Conservation (phyloP, 768 basidiomycete species). For the Pisolithus orientalis region DNA sequence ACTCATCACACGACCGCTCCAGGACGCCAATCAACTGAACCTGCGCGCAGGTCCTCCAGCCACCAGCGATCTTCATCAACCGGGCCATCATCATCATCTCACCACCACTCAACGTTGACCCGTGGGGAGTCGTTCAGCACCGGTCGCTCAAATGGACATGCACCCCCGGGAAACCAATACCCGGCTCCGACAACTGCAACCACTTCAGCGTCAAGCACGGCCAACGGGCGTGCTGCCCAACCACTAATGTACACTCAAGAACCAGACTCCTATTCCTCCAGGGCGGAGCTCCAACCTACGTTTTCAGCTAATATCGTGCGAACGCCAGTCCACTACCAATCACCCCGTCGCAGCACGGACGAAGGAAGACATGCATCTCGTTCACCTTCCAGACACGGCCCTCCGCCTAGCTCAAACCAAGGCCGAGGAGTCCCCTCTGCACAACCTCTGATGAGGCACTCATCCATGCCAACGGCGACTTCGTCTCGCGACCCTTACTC, state of each 20-base stretch:
- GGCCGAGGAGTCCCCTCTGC: conserved; percentile 9
- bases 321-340: conserved; percentile 55
- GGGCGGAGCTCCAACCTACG: conserved; percentile 53
- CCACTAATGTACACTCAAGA: conserved; percentile 16
- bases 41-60: conserved; percentile 8
- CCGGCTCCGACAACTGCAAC: conserved; percentile 25
- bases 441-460: conserved; percentile 18
- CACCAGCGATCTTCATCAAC: conserved; percentile 4
- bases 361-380: conserved; percentile 20
- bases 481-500: conserved; percentile 17
- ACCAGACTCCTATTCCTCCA: conserved; percentile 44
- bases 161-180: conserved; percentile 2
- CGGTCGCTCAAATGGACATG: conserved; percentile 12
- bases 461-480: conserved; percentile 19
- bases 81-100: conserved; percentile 11
- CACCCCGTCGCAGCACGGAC: conserved; percentile 20
- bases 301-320: conserved; percentile 67
- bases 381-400: conserved; percentile 9
- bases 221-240: conserved; percentile 7
- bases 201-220: background rate
- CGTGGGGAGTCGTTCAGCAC: conserved; percentile 11
- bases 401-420: conserved; percentile 4
- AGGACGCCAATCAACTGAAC: conserved; percentile 21
- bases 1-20: conserved; percentile 7
- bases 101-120: conserved; percentile 3